Evolutionary conservation across 2,329 filamentous ascomycete genomes (phyloP).

Genomic region (Orbilia ellipsospora): DNA sequence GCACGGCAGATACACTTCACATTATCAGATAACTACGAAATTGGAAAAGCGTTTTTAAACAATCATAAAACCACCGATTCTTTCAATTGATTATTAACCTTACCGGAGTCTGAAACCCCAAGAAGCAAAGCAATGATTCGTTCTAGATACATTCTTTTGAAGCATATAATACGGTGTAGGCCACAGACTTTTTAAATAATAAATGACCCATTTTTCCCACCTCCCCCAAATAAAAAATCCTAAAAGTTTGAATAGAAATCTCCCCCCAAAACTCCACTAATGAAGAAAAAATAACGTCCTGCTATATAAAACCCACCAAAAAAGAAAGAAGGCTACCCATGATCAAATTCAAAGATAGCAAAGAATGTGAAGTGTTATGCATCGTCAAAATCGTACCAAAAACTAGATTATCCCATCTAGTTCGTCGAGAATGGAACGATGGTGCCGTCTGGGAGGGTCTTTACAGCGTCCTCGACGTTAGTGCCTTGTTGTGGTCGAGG

Average conservation of each 20-base stretch:
- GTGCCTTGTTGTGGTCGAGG: slow-evolving; percentile 25
- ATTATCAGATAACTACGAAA: too few species aligned
- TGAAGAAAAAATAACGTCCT: too few species aligned
- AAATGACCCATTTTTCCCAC: too few species aligned
- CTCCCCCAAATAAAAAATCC: too few species aligned
- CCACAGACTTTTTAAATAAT: too few species aligned
- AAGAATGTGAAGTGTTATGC: not conserved
- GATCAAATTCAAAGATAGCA: not conserved
- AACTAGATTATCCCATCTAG: not conserved
- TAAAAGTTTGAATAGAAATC: too few species aligned
- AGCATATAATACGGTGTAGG: too few species aligned
- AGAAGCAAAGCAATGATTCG: too few species aligned
- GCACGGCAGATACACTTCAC: too few species aligned
- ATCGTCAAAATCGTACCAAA: not conserved
- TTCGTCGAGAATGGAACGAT: slow-evolving; percentile 40
- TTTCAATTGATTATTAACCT: slow-evolving; percentile 1
- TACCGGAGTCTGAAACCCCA: too few species aligned
- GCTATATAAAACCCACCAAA: not conserved
- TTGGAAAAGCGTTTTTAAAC: not conserved
- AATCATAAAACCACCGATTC: slow-evolving; percentile 6
- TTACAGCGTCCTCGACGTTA: slow-evolving; percentile 43
- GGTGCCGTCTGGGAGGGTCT: slow-evolving; percentile 41
- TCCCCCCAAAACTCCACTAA: too few species aligned
- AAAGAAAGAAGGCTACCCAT: not conserved
- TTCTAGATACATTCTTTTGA: too few species aligned